These are phyloP conservation scores for Hymenochaete sp. DNA, from an alignment of 1,284 basidiomycete genomes.

Conservation along the genomic window DNA sequence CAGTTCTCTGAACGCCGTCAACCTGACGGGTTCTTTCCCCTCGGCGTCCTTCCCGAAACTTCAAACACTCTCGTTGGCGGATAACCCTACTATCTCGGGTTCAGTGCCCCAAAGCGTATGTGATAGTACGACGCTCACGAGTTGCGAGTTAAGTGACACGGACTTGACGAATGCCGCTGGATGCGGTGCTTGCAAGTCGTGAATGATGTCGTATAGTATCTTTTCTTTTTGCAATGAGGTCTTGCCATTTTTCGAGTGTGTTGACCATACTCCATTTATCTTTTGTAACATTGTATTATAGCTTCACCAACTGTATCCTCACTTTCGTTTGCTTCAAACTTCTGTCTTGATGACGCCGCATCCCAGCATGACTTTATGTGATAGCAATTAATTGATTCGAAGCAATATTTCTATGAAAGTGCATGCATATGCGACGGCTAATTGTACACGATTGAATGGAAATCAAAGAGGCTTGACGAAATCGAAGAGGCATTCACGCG, in stretches of 20 bases:
- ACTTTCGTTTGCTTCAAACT: not conserved
- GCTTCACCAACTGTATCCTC: too few relatives aligned
- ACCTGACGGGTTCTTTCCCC: constrained; percentile 27
- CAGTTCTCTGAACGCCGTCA: constrained; percentile 25
- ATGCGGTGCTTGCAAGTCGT: constrained; percentile 20
- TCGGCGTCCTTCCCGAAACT: constrained; percentile 24
- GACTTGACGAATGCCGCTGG: constrained; percentile 12
- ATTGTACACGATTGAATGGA: too few relatives aligned
- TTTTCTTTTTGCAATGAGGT: not conserved
- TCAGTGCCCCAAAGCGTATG: constrained; percentile 21
- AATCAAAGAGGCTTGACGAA: too few relatives aligned
- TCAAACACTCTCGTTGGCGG: constrained; percentile 26
- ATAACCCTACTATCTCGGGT: constrained; percentile 26
- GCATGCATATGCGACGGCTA: too few relatives aligned
- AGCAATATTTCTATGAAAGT: too few relatives aligned
- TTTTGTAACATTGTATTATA: too few relatives aligned
- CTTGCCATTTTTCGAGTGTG: too few relatives aligned
- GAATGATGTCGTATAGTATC: not conserved
- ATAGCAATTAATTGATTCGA: too few relatives aligned
- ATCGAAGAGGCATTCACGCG: too few relatives aligned
- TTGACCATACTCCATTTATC: too few relatives aligned
- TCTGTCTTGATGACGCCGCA: not conserved
- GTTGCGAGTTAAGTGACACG: constrained; percentile 20
- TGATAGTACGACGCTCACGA: constrained; percentile 17
- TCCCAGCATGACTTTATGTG: too few relatives aligned